phyloP scores from a whole-genome alignment of 1,139 yeast species.

The Diutina ranongensis region DNA sequence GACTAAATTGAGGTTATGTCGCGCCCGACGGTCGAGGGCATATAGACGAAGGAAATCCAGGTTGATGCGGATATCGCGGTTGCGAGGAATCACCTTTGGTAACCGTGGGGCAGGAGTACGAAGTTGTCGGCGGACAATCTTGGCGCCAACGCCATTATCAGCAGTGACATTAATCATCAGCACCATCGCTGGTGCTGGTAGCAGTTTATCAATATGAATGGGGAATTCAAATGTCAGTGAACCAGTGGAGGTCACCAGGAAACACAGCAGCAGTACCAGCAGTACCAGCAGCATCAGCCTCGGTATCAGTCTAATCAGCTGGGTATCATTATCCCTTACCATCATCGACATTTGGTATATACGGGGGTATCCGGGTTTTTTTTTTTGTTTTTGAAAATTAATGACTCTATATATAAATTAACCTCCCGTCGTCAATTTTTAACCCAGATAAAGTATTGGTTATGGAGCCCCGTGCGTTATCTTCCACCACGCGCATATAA shows the following conservation, averaged over 20 bases:
- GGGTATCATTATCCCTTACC: too few species aligned
- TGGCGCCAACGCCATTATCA: background rate
- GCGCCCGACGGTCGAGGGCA: constrained; percentile 5
- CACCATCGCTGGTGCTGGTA: constrained; percentile 4
- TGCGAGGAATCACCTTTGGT: background rate
- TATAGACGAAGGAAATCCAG: background rate
- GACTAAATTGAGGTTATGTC: background rate
- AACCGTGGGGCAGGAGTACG: background rate
- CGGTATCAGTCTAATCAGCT: background rate
- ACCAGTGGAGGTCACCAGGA: background rate
- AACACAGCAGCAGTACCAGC: background rate
- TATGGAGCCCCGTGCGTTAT: background rate
- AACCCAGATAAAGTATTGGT: background rate
- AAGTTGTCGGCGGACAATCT: background rate
- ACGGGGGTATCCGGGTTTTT: too few species aligned
- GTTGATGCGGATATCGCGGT: constrained; percentile 1
- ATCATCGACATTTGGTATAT: too few species aligned
- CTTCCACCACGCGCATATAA: background rate
- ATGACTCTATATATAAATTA: too few species aligned
- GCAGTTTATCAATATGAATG: background rate
- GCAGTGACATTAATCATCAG: background rate
- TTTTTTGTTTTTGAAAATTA: too few species aligned
- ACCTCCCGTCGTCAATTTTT: background rate
- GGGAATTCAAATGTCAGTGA: background rate
- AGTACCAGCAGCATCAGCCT: background rate